Percentiles rank a stretch among this genome's conserved stretches.
Evolutionary conservation across 345 rosid genomes (phyloP).

Genomic region (Lenwebbia sp.): DNA sequence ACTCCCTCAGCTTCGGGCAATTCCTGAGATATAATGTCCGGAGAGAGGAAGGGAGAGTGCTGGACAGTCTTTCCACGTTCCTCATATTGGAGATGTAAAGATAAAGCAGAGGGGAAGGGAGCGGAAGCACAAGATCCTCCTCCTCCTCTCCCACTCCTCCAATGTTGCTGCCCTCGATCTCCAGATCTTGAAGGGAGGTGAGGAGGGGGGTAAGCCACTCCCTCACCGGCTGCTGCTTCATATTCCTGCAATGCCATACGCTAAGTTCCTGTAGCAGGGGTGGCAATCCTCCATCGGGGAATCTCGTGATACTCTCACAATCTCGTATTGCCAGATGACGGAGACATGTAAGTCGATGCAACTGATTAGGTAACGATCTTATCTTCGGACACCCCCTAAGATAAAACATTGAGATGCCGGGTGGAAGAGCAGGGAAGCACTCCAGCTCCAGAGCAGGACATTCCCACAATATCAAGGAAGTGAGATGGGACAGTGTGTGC

Average conservation of each 20-base stretch:
- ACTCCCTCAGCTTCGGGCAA: background rate
- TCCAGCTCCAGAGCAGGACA: background rate
- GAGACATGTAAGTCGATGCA: accelerated
- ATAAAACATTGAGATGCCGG: accelerated
- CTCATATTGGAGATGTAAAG: accelerated
- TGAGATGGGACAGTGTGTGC: background rate
- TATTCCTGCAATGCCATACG: too few relatives aligned
- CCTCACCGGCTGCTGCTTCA: background rate
- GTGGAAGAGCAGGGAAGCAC: background rate
- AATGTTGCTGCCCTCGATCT: too few relatives aligned
- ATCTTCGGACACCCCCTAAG: accelerated
- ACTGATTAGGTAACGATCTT: background rate
- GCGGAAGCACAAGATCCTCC: background rate
- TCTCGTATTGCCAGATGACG: too few relatives aligned
- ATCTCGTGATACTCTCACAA: too few relatives aligned
- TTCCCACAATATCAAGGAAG: accelerated
- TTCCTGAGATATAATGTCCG: accelerated
- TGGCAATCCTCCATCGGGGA: too few relatives aligned
- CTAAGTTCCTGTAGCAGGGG: too few relatives aligned
- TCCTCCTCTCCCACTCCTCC: background rate
- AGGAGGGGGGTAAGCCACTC: too few relatives aligned
- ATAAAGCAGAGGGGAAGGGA: background rate
- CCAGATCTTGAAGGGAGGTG: too few relatives aligned
- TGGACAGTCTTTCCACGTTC: background rate
- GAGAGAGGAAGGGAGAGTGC: background rate